Evolutionary conservation across 2,329 filamentous ascomycete species (phyloP).

Genomic region (Aspergillus niger): DNA sequence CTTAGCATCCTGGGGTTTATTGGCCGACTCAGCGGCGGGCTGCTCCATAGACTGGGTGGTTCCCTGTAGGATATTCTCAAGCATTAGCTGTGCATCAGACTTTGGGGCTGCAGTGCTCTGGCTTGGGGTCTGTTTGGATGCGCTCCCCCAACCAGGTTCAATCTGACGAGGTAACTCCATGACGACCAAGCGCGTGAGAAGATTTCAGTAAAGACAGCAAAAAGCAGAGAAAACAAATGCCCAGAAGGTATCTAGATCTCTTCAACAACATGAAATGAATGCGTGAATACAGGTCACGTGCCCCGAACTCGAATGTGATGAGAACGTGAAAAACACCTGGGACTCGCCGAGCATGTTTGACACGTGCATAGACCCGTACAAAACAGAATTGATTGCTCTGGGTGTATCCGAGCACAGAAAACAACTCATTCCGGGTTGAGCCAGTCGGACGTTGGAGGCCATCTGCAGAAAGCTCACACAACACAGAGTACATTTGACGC

Average conservation of each 20-base stretch:
- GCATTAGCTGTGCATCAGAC: slow-evolving; percentile 13
- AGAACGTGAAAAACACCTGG: neutral
- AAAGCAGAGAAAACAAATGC: neutral
- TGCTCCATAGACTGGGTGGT: slow-evolving; percentile 27
- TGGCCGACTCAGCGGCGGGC: slow-evolving; percentile 30
- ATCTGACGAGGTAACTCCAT: neutral
- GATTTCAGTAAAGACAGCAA: neutral
- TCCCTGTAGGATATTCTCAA: slow-evolving; percentile 35
- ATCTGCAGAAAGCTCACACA: neutral
- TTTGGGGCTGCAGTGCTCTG: neutral
- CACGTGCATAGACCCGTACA: neutral
- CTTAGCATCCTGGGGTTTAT: slow-evolving; percentile 63
- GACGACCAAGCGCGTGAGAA: neutral
- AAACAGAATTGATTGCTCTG: neutral
- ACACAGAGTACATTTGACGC: neutral
- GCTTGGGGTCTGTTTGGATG: neutral
- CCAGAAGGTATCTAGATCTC: neutral
- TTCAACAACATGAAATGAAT: neutral
- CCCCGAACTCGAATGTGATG: neutral
- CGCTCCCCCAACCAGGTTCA: neutral
- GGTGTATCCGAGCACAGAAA: neutral
- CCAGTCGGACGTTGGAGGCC: neutral
- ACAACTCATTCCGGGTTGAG: neutral
- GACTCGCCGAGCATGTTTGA: neutral
- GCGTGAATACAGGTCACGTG: neutral